Evolutionary conservation across 2,329 filamentous ascomycete genomes (phyloP).

Genomic region (Claviceps digitariae): DNA sequence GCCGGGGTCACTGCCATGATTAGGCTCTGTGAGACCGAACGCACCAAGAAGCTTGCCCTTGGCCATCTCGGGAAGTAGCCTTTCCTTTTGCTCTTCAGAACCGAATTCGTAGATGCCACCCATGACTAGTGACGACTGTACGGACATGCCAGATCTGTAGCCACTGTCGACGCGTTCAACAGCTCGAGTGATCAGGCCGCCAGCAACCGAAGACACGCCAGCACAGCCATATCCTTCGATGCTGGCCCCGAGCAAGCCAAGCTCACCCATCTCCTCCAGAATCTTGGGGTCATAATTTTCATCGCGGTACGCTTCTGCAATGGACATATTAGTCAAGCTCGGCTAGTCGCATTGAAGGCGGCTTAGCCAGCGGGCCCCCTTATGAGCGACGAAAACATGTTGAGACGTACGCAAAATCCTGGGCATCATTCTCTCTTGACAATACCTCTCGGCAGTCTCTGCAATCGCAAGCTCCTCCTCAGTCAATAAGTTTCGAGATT

Average conservation of each 20-base stretch:
- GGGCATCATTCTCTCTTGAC: conserved; percentile 77
- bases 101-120: conserved; percentile 83
- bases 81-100: conserved; percentile 75
- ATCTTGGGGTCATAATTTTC: conserved; percentile 80
- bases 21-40: conserved; percentile 84
- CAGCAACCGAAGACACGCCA: conserved; percentile 74
- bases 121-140: conserved; percentile 89
- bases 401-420: conserved; percentile 63
- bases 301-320: conserved; percentile 64
- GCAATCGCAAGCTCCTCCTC: conserved; percentile 84
- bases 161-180: conserved; percentile 86
- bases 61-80: conserved; percentile 66
- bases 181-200: conserved; percentile 79
- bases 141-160: conserved; percentile 85
- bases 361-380: neutral
- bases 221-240: conserved; percentile 84
- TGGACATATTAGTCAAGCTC: neutral
- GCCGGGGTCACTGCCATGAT: conserved; percentile 83
- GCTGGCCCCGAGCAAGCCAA: conserved; percentile 76
- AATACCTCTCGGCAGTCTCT: conserved; percentile 86
- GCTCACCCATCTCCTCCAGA: conserved; percentile 79
- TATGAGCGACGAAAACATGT: neutral
- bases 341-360: neutral
- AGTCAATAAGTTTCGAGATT: conserved; percentile 60
- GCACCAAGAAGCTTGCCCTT: conserved; percentile 72